Evolutionary conservation across 2,329 filamentous ascomycete genomes (phyloP), one percentile per base, ranked within the genome.

Genomic region (Alternaria infectoria): DNA sequence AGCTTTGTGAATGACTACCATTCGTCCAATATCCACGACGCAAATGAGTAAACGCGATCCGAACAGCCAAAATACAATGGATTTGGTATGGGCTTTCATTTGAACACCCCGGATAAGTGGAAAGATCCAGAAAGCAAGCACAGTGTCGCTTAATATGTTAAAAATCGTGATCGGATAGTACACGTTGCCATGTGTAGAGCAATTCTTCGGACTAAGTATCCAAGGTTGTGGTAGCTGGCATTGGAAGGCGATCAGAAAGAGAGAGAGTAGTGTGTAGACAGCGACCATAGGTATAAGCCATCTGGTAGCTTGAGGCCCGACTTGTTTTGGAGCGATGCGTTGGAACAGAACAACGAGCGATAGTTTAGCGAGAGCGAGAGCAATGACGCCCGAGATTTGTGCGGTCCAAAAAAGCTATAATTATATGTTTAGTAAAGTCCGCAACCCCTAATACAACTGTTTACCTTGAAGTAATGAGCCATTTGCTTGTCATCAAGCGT

Each of bases 101-200:
- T 59, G 44, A n/a, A 66, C 45, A 17, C 26, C 45, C 57, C 56
- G 59, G 9, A 66, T 55, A 15, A 59, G 51, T 28, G 73, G 72
- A 15, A 74, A 49, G 44, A 76, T 71, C 67, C 69, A 75, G 10
- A 61, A 45, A 4, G 67, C 58, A 9, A 76, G 66, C 17, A 74
- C 28, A 19, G 59, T 55, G 50, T 76, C 73, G 1, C 73, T 70
- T 9, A 71, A 44, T 8, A 75, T 69, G 55, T 76, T 73, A 10
- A 67, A 59, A 9, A 62, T 61, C 5, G 69, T 71, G 19, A 70
- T 62, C 0, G 68, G 47, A 51, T 72, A 73, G 21, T 62, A 54
- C 13, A 72, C 54, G 13, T 55, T 46, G n/a, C 71, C 68, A 44
- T 65, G 54, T 6, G 63, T 59, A 15, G 54, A 49, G 62, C 71